Base-by-base conservation (phyloP, 176 grass and related monocot genomes). In the Rhynchospora tenuis region DNA sequence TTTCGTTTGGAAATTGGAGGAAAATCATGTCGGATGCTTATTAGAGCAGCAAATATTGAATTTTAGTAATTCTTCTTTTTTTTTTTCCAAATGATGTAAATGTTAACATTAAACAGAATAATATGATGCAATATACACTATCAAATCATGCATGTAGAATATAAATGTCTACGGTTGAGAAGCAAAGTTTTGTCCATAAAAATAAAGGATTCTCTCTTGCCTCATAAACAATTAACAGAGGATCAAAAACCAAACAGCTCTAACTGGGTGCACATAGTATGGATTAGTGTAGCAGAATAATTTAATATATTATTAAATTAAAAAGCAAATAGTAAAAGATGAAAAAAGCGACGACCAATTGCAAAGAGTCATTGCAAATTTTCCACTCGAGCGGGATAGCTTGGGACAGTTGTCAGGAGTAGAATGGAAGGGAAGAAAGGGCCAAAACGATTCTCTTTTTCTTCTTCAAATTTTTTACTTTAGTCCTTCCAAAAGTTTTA, bases 341-440 rank as follows among this genome's bases (percentile, higher is more conserved):
- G 24, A 58, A 12, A 64, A 64, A 82, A 63, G 42, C 20, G 59
- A 67, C 22, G 80, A 64, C 31, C 62, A 82, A 82, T 65, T 82
- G 44, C 0, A 82, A 15, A 63, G 28, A 81, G 56, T 59, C 77
- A 7, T 59, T 80, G 78, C 56, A 82, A 82, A 82, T 31, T 82
- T 82, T 64, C 60, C 61, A 64, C 44, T 64, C 43, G 33, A 64
- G 89, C 75, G 47, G 82, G 85, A 81, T 73, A 86, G 87, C 22
- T 2, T 50, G 80, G 55, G 46, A 42, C 83, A 90, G 88, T 77
- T 90, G 91, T 80, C 91, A 61, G 62, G 85, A 59, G 92, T 94
- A 85, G 87, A 88, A 78, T 77, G 55, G 85, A 94, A 85, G 78
- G 87, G 28, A 63, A 65, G 62, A 79, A 73, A 88, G 20, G 83